These are phyloP conservation scores for Deakozyma indianensis DNA, from an alignment of 805 yeast genomes.

Conservation along the genomic window DNA sequence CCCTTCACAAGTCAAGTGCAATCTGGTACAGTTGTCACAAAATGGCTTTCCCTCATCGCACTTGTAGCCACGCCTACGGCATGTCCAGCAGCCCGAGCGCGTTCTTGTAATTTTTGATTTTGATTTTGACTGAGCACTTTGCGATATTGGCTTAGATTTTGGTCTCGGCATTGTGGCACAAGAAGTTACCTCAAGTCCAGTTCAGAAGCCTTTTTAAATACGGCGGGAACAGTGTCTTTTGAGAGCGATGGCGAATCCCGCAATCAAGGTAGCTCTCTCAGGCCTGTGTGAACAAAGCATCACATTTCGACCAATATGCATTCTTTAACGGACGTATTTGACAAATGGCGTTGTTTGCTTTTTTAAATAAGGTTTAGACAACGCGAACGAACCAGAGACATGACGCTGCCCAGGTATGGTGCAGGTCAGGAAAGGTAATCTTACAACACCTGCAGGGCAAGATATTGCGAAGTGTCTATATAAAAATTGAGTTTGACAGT, in stretches of 20 bases:
- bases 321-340: not conserved
- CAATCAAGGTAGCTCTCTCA: not conserved
- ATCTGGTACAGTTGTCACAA: constrained; percentile 11
- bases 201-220: too few species aligned
- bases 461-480: too few species aligned
- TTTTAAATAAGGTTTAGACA: not conserved
- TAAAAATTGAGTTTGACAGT: too few species aligned
- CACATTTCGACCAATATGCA: not conserved
- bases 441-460: too few species aligned
- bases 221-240: not conserved
- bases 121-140: not conserved
- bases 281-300: not conserved
- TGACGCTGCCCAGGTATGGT: too few species aligned
- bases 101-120: constrained; percentile 11
- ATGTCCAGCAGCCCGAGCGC: constrained; percentile 14
- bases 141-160: not conserved
- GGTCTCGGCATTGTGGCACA: not conserved
- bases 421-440: too few species aligned
- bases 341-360: not conserved
- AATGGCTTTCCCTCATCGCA: constrained; percentile 15
- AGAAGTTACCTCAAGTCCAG: too few species aligned
- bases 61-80: constrained; percentile 13
- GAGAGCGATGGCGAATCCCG: not conserved
- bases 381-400: too few species aligned
- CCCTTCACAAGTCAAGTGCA: constrained; percentile 12